Percentiles rank a stretch among this genome's conserved stretches.
phyloP scores from a whole-genome alignment of 2,329 filamentous ascomycete genomes.

The Fusarium sororula region DNA sequence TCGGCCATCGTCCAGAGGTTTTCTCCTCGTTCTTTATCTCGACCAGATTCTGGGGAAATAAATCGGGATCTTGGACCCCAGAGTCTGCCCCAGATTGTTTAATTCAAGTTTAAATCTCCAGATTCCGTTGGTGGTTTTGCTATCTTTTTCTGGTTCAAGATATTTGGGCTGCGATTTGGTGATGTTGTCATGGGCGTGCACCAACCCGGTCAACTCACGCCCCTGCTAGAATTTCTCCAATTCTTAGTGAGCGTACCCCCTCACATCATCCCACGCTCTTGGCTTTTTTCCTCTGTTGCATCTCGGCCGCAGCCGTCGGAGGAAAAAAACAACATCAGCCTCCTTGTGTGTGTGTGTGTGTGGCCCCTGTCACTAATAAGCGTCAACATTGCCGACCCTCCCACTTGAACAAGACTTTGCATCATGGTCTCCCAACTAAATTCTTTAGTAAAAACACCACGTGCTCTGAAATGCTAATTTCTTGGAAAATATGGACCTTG shows the following conservation, averaged over 20 bases:
- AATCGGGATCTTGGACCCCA: constrained; percentile 31
- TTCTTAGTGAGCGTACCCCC: constrained; percentile 4
- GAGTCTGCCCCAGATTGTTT: constrained; percentile 24
- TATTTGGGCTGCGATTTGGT: background rate
- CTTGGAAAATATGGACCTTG: background rate
- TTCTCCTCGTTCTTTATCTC: constrained; percentile 7
- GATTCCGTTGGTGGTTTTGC: background rate
- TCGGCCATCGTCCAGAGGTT: constrained; percentile 32
- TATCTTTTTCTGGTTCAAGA: background rate
- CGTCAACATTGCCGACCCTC: background rate
- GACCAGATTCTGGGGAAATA: constrained; percentile 23
- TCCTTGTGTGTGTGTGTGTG: background rate
- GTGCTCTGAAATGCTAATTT: background rate
- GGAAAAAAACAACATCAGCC: background rate
- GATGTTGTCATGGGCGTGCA: constrained; percentile 20
- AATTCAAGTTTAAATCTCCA: constrained; percentile 28
- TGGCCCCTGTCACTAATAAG: background rate
- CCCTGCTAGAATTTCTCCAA: constrained; percentile 32
- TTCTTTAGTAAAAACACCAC: constrained; percentile 5
- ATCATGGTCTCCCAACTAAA: constrained; percentile 9
- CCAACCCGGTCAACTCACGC: background rate
- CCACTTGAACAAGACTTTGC: background rate
- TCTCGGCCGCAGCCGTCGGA: constrained; percentile 37
- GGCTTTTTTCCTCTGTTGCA: constrained; percentile 6
- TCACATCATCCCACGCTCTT: constrained; percentile 10